A percentile compares a stretch with the other conserved stretches of the same genome.
Conservation (phyloP, 2,329 filamentous ascomycete species). For the Ophiosphaerella narmari region DNA sequence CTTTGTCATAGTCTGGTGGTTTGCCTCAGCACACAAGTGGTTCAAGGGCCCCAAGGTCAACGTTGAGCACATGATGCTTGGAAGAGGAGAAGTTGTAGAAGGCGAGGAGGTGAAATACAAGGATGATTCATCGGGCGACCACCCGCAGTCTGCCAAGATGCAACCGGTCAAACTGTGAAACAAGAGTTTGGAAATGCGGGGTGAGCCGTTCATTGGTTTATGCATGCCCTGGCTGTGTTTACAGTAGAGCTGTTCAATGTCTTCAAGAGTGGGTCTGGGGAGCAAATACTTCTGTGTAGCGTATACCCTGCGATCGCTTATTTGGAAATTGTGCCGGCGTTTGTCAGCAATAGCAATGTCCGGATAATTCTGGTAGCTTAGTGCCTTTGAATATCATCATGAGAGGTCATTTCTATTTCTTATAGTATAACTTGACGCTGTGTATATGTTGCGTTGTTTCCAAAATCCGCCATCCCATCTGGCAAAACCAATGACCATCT, state of each 20-base stretch:
- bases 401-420: too few species aligned
- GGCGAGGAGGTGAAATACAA: slow-evolving; percentile 26
- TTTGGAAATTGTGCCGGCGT: neutral
- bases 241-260: neutral
- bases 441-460: neutral
- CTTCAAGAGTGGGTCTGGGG: neutral
- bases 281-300: slow-evolving; percentile 3
- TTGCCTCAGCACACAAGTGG: slow-evolving; percentile 67
- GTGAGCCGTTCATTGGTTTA: neutral
- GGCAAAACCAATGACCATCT: slow-evolving; percentile 6
- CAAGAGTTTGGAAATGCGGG: neutral
- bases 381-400: too few species aligned
- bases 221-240: neutral
- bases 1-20: slow-evolving; percentile 64
- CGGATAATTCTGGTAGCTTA: too few species aligned
- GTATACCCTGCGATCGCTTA: slow-evolving; percentile 11
- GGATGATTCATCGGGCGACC: slow-evolving; percentile 7
- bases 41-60: slow-evolving; percentile 74
- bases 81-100: slow-evolving; percentile 46
- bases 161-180: neutral
- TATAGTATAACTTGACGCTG: neutral
- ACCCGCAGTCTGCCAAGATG: slow-evolving; percentile 1
- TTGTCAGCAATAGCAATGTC: neutral
- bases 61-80: slow-evolving; percentile 60
- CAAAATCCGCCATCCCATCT: slow-evolving; percentile 2